Evolutionary conservation across 202 grass and related monocot species (phyloP).

Genomic region (Setaria viridis): DNA sequence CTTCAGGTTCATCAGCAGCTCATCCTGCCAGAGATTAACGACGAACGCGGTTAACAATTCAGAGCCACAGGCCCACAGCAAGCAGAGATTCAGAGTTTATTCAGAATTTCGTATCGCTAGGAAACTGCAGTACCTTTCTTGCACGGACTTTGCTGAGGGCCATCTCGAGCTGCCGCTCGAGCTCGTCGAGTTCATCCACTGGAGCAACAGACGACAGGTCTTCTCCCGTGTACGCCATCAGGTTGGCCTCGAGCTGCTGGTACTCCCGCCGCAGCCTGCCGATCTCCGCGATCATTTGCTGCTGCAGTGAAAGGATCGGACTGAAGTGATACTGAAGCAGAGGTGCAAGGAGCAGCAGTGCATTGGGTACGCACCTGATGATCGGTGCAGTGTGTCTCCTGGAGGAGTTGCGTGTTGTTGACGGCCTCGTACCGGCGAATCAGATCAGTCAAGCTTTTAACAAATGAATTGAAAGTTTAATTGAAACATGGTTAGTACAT

Average conservation of each 20-base stretch:
- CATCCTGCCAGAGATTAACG: slow-evolving; percentile 19
- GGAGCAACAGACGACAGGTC: slow-evolving; percentile 46
- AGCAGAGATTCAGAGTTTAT: not conserved
- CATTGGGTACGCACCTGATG: not conserved
- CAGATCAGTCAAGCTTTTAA: slow-evolving; percentile 57
- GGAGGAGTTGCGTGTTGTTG: slow-evolving; percentile 33
- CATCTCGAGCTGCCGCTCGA: slow-evolving; percentile 54
- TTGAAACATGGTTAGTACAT: not conserved
- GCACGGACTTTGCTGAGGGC: slow-evolving; percentile 49
- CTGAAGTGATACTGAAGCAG: not conserved
- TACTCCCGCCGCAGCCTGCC: slow-evolving; percentile 41
- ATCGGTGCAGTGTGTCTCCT: not conserved
- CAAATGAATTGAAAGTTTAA: not conserved
- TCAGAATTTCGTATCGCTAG: no score
- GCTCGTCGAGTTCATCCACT: slow-evolving; percentile 42
- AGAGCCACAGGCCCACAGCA: not conserved
- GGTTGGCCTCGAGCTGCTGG: slow-evolving; percentile 45
- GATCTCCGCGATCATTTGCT: slow-evolving; percentile 52
- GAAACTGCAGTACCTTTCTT: slow-evolving; percentile 48
- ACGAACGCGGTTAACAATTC: no score
- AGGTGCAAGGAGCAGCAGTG: not conserved
- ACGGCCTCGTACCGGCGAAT: slow-evolving; percentile 55
- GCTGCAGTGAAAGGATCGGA: not conserved
- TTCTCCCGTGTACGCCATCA: slow-evolving; percentile 42
- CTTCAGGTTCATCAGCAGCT: slow-evolving; percentile 25